phyloP scores from a whole-genome alignment of 2,329 filamentous ascomycete species.

The Fusarium subglutinans region DNA sequence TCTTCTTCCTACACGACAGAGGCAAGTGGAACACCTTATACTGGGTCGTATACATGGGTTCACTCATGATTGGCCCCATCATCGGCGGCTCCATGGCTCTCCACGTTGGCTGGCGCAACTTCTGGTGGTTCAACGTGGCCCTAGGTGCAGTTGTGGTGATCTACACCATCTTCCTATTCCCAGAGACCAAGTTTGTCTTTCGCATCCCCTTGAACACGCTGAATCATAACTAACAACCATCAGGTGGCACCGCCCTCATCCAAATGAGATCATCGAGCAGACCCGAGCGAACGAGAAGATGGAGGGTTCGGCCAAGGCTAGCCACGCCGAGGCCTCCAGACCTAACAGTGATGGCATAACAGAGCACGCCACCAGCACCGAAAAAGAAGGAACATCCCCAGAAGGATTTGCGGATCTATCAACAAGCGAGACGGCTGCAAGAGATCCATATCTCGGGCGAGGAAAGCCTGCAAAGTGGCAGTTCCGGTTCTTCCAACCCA shows the following conservation, averaged over 20 bases:
- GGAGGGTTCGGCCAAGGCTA: neutral
- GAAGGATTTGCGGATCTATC: neutral
- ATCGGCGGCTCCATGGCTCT: neutral
- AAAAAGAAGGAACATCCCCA: neutral
- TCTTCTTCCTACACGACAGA: neutral
- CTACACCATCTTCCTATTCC: neutral
- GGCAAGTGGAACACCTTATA: neutral
- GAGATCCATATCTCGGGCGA: neutral
- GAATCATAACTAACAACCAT: neutral
- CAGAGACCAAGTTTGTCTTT: neutral
- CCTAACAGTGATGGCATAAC: neutral
- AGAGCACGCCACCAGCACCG: neutral
- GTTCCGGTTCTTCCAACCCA: neutral
- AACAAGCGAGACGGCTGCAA: neutral
- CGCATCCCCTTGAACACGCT: rapidly evolving
- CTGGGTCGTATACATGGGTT: neutral
- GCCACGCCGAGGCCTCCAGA: neutral
- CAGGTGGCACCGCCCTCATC: neutral
- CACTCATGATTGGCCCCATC: neutral
- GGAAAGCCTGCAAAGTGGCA: neutral
- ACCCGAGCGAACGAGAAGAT: neutral
- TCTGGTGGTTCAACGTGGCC: neutral
- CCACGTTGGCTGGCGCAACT: neutral
- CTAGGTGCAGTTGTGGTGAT: neutral
- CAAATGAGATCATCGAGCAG: neutral